Percentiles rank a stretch among this genome's conserved stretches.
These are phyloP conservation scores for Chenopodium suecicum DNA, from an alignment of 148 eudicot genomes.

Conservation along the genomic window DNA sequence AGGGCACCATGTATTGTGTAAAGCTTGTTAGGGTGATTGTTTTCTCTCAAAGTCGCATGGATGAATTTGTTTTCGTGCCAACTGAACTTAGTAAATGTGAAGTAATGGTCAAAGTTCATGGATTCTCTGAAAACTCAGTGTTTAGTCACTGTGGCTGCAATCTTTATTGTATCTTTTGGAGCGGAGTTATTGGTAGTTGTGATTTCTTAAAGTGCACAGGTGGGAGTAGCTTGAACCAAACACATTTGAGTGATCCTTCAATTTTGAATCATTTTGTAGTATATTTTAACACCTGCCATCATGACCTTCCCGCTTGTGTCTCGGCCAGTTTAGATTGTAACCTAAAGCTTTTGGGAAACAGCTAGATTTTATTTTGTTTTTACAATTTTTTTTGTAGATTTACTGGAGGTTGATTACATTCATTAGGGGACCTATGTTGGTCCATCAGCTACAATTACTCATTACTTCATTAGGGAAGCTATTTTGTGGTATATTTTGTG, in stretches of 20 bases:
- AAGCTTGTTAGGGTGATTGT: background rate
- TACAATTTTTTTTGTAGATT: background rate
- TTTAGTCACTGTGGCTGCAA: background rate
- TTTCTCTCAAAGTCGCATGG: background rate
- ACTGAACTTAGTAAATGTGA: background rate
- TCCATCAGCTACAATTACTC: too few species aligned
- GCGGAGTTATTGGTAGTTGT: background rate
- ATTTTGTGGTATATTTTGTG: background rate
- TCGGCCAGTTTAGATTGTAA: background rate
- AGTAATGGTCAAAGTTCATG: background rate
- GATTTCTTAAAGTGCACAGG: background rate
- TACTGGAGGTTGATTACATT: background rate
- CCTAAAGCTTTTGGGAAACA: background rate
- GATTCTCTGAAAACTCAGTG: background rate
- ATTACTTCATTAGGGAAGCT: too few species aligned
- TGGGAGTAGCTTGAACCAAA: background rate
- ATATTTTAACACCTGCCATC: background rate
- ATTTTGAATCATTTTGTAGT: background rate
- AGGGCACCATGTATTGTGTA: background rate
- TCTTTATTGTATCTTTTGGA: background rate
- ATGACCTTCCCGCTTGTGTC: background rate
- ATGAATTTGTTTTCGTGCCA: background rate
- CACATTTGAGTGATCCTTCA: background rate
- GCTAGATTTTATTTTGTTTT: too few species aligned
- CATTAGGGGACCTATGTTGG: background rate